These are phyloP conservation scores for Physaria fendleri DNA, from an alignment of 345 rosid genomes.

Conservation along the genomic window DNA sequence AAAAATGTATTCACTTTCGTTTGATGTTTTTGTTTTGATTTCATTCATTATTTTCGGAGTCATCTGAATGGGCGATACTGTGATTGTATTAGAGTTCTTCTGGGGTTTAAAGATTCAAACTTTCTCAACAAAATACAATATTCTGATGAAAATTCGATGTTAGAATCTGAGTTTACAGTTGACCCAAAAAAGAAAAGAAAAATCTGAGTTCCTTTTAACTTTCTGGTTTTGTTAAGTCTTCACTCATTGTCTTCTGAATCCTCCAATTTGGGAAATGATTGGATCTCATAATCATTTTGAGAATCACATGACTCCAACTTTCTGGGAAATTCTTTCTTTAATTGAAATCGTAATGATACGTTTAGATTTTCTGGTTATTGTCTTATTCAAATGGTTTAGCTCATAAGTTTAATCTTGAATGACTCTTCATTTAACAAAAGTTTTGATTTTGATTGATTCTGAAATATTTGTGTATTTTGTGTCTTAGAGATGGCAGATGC, in stretches of 20 bases:
- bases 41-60: neutral
- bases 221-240: neutral
- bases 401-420: neutral
- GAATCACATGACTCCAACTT: conserved; percentile 11
- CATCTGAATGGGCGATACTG: too few relatives aligned
- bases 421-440: neutral
- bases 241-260: neutral
- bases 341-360: too few relatives aligned
- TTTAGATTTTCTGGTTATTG: neutral
- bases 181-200: too few relatives aligned
- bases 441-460: neutral
- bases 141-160: neutral
- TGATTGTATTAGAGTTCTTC: neutral
- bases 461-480: neutral
- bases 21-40: neutral
- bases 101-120: neutral
- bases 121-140: neutral
- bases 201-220: too few relatives aligned
- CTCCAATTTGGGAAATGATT: neutral
- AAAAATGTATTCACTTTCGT: neutral
- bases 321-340: neutral
- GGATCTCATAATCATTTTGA: neutral
- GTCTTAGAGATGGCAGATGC: conserved; percentile 69
- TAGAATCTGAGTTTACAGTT: neutral
- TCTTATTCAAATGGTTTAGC: neutral